Conservation (phyloP, 2,329 filamentous ascomycete species). For the Colletotrichum gigasporum region DNA sequence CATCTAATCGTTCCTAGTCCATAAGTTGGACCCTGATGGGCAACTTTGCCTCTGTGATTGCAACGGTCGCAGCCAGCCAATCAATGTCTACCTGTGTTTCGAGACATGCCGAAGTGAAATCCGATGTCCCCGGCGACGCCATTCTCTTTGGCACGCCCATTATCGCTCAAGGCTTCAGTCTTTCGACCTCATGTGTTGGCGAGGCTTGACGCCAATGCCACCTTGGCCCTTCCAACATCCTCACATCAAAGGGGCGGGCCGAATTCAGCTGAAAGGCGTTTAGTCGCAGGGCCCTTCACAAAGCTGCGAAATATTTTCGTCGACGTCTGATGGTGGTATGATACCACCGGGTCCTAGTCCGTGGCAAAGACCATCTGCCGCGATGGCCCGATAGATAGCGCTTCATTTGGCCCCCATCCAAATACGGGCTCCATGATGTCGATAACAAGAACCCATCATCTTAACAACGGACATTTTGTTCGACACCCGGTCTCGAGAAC, state of each 20-base stretch:
- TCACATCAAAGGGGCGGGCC: background rate
- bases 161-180: background rate
- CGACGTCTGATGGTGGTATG: background rate
- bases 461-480: constrained; percentile 26
- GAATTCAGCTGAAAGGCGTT: background rate
- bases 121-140: constrained; percentile 2
- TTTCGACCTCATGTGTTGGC: background rate
- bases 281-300: background rate
- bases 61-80: constrained; percentile 24
- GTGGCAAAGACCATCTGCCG: constrained; percentile 13
- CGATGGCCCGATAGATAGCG: background rate
- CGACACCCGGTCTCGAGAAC: constrained; percentile 13
- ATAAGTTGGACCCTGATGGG: constrained; percentile 24
- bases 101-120: background rate
- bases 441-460: constrained; percentile 15
- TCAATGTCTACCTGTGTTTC: constrained; percentile 13
- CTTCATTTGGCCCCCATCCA: constrained; percentile 27
- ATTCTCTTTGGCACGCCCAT: background rate
- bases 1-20: constrained; percentile 25
- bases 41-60: constrained; percentile 10
- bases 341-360: background rate
- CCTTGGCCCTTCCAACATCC: background rate
- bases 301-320: background rate
- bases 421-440: constrained; percentile 2
- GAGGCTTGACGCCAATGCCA: constrained; percentile 2